phyloP scores from a whole-genome alignment of 805 yeast species.

The Zygoascus biomembranicola region DNA sequence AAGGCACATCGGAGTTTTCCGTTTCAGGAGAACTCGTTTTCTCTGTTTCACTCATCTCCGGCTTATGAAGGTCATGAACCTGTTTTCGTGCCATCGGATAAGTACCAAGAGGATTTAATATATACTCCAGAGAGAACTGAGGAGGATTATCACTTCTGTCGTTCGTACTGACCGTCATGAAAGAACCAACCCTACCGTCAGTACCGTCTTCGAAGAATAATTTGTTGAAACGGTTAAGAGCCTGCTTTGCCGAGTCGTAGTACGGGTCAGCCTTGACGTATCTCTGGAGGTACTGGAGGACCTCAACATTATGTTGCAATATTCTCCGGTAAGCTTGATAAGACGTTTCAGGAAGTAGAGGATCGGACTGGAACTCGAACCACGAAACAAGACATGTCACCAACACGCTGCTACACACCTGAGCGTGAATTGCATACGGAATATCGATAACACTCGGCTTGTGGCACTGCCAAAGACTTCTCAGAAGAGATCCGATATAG shows the following conservation, averaged over 20 bases:
- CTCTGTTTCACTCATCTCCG: background rate
- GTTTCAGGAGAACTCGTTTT: background rate
- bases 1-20: background rate
- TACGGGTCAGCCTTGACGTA: slow-evolving; percentile 6
- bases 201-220: background rate
- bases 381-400: slow-evolving; percentile 5
- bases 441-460: slow-evolving; percentile 5
- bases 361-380: background rate
- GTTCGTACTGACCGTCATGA: background rate
- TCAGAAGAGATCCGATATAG: background rate
- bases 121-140: slow-evolving; percentile 13
- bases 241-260: slow-evolving; percentile 3
- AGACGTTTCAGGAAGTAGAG: background rate
- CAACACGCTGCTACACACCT: slow-evolving; percentile 7
- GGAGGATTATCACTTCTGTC: slow-evolving; percentile 5
- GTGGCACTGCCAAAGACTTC: background rate
- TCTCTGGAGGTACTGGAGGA: slow-evolving; percentile 1
- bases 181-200: background rate
- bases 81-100: slow-evolving; percentile 11
- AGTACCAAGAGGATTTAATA: slow-evolving; percentile 14
- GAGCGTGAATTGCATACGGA: slow-evolving; percentile 6
- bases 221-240: background rate
- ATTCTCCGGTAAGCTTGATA: background rate
- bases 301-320: slow-evolving; percentile 1
- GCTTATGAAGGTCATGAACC: slow-evolving; percentile 8